Evolutionary conservation across 2,329 filamentous ascomycete species (phyloP).

Genomic region (Pseudogymnoascus sp.): DNA sequence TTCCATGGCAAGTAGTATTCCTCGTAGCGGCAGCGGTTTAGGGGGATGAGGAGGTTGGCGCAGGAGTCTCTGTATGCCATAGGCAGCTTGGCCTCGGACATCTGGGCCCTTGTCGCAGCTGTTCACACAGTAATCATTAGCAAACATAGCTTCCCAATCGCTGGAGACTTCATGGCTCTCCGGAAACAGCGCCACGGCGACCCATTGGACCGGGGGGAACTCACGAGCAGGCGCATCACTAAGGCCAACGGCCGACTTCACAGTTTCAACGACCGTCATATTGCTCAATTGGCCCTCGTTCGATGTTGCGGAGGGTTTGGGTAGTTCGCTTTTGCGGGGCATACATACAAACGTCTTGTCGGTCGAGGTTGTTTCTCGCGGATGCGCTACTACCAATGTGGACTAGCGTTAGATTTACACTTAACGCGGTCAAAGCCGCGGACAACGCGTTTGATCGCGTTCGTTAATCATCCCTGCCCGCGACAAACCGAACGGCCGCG

Average conservation of each 20-base stretch:
- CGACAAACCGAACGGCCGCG: conserved; percentile 1
- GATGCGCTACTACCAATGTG: neutral
- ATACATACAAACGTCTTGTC: neutral
- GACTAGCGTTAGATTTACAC: neutral
- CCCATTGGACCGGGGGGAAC: conserved; percentile 11
- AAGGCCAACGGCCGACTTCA: conserved; percentile 43
- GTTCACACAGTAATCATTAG: conserved; percentile 13
- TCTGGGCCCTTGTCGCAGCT: conserved; percentile 83
- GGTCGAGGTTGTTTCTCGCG: conserved; percentile 4
- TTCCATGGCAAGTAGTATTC: conserved; percentile 97
- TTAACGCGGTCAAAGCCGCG: conserved; percentile 7
- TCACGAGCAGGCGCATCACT: conserved; percentile 27
- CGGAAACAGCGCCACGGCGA: conserved; percentile 18
- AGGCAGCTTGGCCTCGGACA: conserved; percentile 84
- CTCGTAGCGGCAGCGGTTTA: conserved; percentile 89
- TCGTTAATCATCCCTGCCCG: conserved; percentile 3
- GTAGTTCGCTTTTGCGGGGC: conserved; percentile 9
- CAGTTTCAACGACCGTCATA: conserved; percentile 42
- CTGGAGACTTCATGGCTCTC: conserved; percentile 27
- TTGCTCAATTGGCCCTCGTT: conserved; percentile 15
- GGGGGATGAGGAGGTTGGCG: conserved; percentile 85
- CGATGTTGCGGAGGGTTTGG: conserved; percentile 2
- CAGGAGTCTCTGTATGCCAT: conserved; percentile 92
- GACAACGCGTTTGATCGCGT: conserved; percentile 8
- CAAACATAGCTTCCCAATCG: conserved; percentile 13